These are phyloP conservation scores for Panicum miliaceum DNA, from an alignment of 176 grass and related monocot genomes.

Conservation along the genomic window DNA sequence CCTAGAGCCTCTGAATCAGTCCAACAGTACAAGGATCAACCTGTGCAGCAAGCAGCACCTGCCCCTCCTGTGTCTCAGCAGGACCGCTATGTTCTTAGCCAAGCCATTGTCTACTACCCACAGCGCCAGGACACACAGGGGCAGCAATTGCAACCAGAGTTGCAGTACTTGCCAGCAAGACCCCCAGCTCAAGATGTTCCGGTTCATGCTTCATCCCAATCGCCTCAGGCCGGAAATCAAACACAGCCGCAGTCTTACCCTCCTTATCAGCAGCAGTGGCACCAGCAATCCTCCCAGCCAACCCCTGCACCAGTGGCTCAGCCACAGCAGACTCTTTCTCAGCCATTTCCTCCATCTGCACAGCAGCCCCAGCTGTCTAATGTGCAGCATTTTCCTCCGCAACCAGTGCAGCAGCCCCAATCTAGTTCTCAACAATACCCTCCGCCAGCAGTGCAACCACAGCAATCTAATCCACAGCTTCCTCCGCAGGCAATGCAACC, in stretches of 20 bases:
- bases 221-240: constrained; percentile 48
- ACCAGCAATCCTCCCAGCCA: constrained; percentile 52
- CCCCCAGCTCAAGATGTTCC: constrained; percentile 58
- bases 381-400: constrained; percentile 43
- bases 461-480: constrained; percentile 50
- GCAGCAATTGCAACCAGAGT: constrained; percentile 53
- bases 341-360: constrained; percentile 46
- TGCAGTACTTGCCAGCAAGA: constrained; percentile 58
- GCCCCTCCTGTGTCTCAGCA: constrained; percentile 50
- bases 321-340: constrained; percentile 56
- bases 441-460: constrained; percentile 37
- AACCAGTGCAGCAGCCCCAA: constrained; percentile 26
- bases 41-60: constrained; percentile 54
- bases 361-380: constrained; percentile 48
- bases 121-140: constrained; percentile 53
- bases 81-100: constrained; percentile 63
- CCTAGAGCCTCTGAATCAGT: constrained; percentile 56
- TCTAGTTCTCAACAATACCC: constrained; percentile 51
- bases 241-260: constrained; percentile 45
- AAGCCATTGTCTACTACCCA: constrained; percentile 67
- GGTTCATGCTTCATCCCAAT: constrained; percentile 58
- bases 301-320: constrained; percentile 43
- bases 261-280: constrained; percentile 60
- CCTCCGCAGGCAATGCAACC: constrained; percentile 54
- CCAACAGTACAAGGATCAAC: constrained; percentile 59